phyloP scores from a whole-genome alignment of 2,329 filamentous ascomycete species.

The Aspergillus ochraceus region DNA sequence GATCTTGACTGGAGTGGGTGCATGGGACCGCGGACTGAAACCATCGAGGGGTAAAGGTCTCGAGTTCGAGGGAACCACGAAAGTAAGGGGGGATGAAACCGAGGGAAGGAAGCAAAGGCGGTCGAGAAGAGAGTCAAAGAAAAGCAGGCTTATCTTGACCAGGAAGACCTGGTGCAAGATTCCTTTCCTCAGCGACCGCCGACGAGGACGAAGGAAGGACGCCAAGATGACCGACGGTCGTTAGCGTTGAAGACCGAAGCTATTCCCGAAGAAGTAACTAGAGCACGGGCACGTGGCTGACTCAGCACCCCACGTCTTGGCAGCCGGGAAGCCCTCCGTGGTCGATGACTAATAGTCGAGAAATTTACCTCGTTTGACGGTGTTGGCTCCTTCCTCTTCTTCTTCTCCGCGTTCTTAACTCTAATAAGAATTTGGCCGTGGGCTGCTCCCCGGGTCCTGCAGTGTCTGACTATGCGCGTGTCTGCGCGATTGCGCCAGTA shows the following conservation, averaged over 20 bases:
- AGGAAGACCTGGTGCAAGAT: neutral
- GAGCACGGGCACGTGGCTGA: neutral
- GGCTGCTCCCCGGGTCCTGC: neutral
- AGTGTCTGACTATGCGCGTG: conserved; percentile 1
- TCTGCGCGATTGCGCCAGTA: neutral
- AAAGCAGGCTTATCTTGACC: neutral
- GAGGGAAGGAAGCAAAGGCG: neutral
- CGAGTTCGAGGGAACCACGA: neutral
- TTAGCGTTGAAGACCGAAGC: neutral
- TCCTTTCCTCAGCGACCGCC: neutral
- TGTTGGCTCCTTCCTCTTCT: neutral
- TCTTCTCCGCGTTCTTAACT: neutral
- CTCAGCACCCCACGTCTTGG: neutral
- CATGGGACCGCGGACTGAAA: neutral
- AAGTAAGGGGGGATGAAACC: neutral
- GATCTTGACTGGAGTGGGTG: conserved; percentile 10
- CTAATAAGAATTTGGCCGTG: neutral
- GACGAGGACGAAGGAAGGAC: neutral
- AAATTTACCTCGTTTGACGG: neutral
- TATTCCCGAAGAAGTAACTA: no score
- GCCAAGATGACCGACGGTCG: neutral
- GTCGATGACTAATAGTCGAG: neutral
- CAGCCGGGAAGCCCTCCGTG: neutral
- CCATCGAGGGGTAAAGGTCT: neutral
- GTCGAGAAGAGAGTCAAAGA: no score